Base-by-base conservation (phyloP, 768 basidiomycete species). In the Hypholoma fasciculare region DNA sequence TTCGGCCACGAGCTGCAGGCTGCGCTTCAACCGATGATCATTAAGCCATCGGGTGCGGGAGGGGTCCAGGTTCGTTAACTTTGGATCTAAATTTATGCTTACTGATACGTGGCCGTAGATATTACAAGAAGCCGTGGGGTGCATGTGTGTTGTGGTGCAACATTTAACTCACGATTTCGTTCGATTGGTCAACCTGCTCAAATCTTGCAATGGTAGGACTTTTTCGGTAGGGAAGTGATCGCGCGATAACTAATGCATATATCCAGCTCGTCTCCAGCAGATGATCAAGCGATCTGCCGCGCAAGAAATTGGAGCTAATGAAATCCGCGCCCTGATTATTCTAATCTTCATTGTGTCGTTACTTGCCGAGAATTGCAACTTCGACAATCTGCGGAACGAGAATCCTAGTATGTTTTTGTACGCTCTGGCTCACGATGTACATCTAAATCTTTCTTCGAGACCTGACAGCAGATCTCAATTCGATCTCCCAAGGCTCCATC, bases 61-160 rank as follows among this genome's bases (percentile, higher is more conserved):
- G 86, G 89, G 23, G 75, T 90, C 8, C 77, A 82, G 72, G 90
- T 92, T 59, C 30, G 23, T 51, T 38, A 14, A 12, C 17, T 26
- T 36, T 12, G 12, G 19, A 23, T 14, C 47, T 26, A 7, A 19
- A 11, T n/a, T 20, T 7, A 20, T 5, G 7, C 48, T 26, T 47
- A 30, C 53, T 46, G 44, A 34, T 36, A 46, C 53, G 12, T 40
- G 27, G 23, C 16, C 43, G 1, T 61, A 95, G 90, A 87, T 90
- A 19, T 72, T 98, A 34, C 94, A 96, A 75, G 97, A 98, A 72
- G 86, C 87, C 12, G 90, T 98, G 13, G 93, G 93, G 0, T 98
- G 96, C 63, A 87, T 96, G 76, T 96, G 95, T 68, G 83, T 85
- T 0, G 90, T 91, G 1, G 88, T 96, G 1, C 86, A 87, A 51